Evolutionary conservation across 2,329 filamentous ascomycete species (phyloP).

Genomic region (Botryotinia narcissicola): DNA sequence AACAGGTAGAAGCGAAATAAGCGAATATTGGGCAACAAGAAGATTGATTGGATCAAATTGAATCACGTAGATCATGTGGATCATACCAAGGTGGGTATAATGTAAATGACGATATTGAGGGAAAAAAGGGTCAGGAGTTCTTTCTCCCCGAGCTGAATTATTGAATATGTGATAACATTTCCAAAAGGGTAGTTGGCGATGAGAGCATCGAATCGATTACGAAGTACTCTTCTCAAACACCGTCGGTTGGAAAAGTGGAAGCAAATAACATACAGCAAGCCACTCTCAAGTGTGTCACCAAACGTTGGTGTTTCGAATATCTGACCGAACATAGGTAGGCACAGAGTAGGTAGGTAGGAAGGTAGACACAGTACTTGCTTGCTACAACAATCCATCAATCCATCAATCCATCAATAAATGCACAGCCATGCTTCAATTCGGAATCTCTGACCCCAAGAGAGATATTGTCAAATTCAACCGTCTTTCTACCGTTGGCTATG

Average conservation of each 20-base stretch:
- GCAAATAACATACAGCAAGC: not conserved
- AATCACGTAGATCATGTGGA: slow-evolving; percentile 1
- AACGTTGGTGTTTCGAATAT: not conserved
- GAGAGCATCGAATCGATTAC: not conserved
- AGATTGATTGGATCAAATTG: not conserved
- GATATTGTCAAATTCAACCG: not conserved
- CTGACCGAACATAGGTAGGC: not conserved
- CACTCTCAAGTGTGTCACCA: not conserved
- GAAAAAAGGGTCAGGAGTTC: not conserved
- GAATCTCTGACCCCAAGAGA: not conserved
- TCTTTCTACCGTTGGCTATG: not conserved
- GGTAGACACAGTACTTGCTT: not conserved
- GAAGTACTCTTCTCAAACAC: not conserved
- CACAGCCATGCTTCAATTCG: not conserved
- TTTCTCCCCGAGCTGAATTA: not conserved
- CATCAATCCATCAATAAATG: not conserved
- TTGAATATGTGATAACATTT: not conserved
- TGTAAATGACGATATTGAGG: not conserved
- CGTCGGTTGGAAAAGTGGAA: not conserved
- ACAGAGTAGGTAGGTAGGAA: no score
- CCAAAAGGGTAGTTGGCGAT: not conserved
- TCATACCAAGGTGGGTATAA: not conserved
- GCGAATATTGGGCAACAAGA: not conserved
- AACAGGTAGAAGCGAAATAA: not conserved
- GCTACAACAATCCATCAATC: not conserved